Percentiles rank a stretch among this genome's conserved stretches.
These are phyloP conservation scores for Apodospora peruviana DNA, from an alignment of 495 filamentous ascomycete species.

Conservation along the genomic window DNA sequence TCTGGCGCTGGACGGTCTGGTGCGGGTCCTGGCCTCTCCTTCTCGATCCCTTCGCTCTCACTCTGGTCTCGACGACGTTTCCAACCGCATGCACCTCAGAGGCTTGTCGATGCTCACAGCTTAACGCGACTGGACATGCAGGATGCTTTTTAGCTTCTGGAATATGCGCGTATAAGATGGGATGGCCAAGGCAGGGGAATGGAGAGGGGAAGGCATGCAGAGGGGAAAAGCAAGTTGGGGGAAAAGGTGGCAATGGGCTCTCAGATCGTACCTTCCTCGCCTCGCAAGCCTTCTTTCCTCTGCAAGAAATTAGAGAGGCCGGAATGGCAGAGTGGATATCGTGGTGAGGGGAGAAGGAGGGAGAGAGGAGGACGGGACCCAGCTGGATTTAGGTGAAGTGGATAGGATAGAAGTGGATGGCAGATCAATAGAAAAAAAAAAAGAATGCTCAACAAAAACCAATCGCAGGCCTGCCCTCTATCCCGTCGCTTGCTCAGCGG, in stretches of 20 bases:
- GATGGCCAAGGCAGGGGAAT: constrained; percentile 9
- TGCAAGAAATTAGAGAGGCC: constrained; percentile 31
- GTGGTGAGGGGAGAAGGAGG: constrained; percentile 29
- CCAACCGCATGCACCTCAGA: neutral
- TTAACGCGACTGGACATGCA: constrained; percentile 18
- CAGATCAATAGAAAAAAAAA: constrained; percentile 30
- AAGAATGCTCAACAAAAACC: neutral
- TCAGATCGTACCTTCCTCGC: constrained; percentile 31
- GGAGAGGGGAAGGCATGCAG: constrained; percentile 2
- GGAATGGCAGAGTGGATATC: constrained; percentile 22
- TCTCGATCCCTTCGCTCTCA: neutral
- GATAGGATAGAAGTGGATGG: constrained; percentile 32
- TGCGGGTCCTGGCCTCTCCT: neutral
- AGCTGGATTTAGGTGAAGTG: constrained; percentile 35
- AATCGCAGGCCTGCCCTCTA: constrained; percentile 18
- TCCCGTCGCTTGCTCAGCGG: constrained; percentile 2
- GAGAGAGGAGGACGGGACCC: constrained; percentile 29
- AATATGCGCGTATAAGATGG: constrained; percentile 10
- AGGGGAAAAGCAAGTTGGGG: constrained; percentile 5
- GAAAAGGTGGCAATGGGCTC: constrained; percentile 8
- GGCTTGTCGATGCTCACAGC: constrained; percentile 4
- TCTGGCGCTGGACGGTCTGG: too few species aligned
- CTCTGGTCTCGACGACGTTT: neutral
- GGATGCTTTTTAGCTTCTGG: constrained; percentile 14
- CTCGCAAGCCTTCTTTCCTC: constrained; percentile 30